These are phyloP conservation scores for Huntiella omanensis DNA, from an alignment of 2,329 filamentous ascomycete species.

Conservation along the genomic window DNA sequence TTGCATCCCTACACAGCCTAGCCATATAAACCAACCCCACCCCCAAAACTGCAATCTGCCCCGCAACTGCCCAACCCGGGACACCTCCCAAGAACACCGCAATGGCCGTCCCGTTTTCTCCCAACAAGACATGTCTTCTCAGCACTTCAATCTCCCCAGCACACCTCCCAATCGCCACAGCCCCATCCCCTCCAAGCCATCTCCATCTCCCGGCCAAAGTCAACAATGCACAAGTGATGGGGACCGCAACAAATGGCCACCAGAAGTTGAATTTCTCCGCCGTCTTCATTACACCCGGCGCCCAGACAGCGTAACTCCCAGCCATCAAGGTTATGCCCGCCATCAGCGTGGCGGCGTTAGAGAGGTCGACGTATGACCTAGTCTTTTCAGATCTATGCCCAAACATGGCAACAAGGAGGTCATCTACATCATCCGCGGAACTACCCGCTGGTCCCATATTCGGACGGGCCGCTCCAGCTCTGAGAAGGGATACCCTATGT, in stretches of 20 bases:
- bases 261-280: conserved; percentile 26
- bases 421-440: conserved; percentile 4
- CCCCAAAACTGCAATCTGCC: background rate
- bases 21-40: conserved; percentile 1
- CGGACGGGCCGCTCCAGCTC: conserved; percentile 1
- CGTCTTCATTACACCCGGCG: conserved; percentile 18
- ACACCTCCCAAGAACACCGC: conserved; percentile 2
- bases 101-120: conserved; percentile 14
- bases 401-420: conserved; percentile 6
- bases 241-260: conserved; percentile 37
- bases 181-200: background rate
- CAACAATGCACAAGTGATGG: conserved; percentile 27
- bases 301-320: conserved; percentile 14
- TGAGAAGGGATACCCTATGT: background rate
- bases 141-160: conserved; percentile 41
- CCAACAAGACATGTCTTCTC: conserved; percentile 43
- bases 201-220: conserved; percentile 2
- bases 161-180: conserved; percentile 25
- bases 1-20: background rate
- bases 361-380: conserved; percentile 12
- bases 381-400: conserved; percentile 2
- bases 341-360: background rate
- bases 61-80: background rate
- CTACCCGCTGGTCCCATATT: conserved; percentile 1
- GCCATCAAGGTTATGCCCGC: background rate